Evolutionary conservation across 2,329 filamentous ascomycete species (phyloP).

Genomic region (Hypocrella siamensis): DNA sequence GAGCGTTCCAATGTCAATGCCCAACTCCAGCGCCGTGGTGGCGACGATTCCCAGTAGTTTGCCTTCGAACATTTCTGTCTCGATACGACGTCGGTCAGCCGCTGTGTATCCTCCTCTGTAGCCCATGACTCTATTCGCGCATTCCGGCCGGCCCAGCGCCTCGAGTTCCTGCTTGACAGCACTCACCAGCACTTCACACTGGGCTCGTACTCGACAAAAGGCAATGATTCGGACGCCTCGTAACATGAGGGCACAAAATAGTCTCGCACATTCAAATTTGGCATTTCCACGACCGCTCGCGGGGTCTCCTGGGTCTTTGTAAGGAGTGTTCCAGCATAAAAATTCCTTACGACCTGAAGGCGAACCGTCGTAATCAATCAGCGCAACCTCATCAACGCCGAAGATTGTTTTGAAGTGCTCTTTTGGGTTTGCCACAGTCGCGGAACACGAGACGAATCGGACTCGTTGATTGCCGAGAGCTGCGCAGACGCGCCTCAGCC

Average conservation of each 20-base stretch:
- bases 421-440: conserved; percentile 84
- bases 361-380: conserved; percentile 86
- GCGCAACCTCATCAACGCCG: conserved; percentile 61
- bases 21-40: conserved; percentile 82
- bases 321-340: conserved; percentile 94
- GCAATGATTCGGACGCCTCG: conserved; percentile 84
- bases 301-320: conserved; percentile 75
- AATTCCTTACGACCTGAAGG: conserved; percentile 87
- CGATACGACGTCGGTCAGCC: conserved; percentile 75
- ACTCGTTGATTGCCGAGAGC: conserved; percentile 74
- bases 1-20: conserved; percentile 85
- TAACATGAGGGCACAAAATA: conserved; percentile 82
- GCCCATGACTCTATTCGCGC: conserved; percentile 72
- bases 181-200: conserved; percentile 72
- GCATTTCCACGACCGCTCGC: conserved; percentile 73
- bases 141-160: conserved; percentile 56
- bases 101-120: conserved; percentile 92
- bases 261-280: conserved; percentile 68
- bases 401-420: conserved; percentile 93
- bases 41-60: conserved; percentile 86
- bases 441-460: conserved; percentile 90
- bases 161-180: conserved; percentile 68
- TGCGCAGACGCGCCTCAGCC: conserved; percentile 74
- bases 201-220: conserved; percentile 76
- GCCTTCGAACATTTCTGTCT: conserved; percentile 93